Percentiles rank a stretch among this genome's conserved stretches.
phyloP scores from a whole-genome alignment of 1,139 yeast genomes.

The Kodamaea anthophila region DNA sequence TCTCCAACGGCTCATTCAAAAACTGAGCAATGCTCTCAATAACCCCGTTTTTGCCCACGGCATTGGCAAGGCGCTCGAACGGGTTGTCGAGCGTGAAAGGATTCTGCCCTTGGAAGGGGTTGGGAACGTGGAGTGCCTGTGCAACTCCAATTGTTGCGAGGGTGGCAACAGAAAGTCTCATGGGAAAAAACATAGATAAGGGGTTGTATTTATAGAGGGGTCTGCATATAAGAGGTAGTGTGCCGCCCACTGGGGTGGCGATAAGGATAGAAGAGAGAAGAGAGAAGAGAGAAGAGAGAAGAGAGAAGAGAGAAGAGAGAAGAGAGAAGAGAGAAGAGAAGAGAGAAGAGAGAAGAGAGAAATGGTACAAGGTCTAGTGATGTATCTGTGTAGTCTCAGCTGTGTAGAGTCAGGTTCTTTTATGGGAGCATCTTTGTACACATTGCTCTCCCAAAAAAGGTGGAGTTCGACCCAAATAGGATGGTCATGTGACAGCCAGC shows the following conservation, averaged over 20 bases:
- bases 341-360: neutral
- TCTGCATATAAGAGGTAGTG: constrained; percentile 1
- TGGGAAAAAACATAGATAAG: constrained; percentile 9
- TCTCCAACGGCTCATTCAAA: constrained; percentile 43
- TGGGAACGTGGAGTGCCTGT: constrained; percentile 29
- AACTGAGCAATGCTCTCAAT: constrained; percentile 28
- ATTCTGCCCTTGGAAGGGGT: constrained; percentile 15
- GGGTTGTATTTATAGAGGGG: constrained; percentile 2
- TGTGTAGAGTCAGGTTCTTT: no score
- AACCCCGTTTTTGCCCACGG: constrained; percentile 17
- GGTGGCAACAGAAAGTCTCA: constrained; percentile 23
- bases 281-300: neutral
- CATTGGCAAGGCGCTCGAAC: constrained; percentile 12
- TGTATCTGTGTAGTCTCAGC: no score
- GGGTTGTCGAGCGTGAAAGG: constrained; percentile 16
- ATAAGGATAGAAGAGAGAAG: constrained; percentile 1
- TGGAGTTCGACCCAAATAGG: no score
- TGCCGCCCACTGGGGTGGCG: constrained; percentile 4
- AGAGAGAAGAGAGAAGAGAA: neutral
- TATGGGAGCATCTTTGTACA: no score
- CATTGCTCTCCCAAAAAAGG: no score
- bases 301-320: neutral
- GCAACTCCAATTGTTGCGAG: constrained; percentile 18
- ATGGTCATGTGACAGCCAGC: no score
- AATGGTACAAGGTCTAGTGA: no score